phyloP scores from a whole-genome alignment of 768 basidiomycete genomes.

The Strobilomyces dryophilus region DNA sequence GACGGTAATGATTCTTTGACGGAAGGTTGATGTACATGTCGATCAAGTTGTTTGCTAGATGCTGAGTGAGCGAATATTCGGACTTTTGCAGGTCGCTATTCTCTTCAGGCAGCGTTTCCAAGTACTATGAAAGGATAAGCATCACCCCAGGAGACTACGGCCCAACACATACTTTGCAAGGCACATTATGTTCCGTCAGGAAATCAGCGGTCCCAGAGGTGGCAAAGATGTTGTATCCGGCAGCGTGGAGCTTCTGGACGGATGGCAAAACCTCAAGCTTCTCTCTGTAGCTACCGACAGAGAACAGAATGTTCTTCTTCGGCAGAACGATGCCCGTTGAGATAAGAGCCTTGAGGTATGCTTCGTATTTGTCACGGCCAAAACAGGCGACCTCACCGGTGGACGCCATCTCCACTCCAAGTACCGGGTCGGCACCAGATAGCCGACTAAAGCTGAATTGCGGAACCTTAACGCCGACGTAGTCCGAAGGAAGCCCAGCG shows the following conservation, averaged over 20 bases:
- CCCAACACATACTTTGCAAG: constrained; percentile 71
- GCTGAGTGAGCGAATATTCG: constrained; percentile 95
- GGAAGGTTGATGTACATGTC: constrained; percentile 99
- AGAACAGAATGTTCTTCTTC: constrained; percentile 97
- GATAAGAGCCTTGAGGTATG: constrained; percentile 94
- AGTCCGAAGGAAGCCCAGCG: constrained; percentile 79
- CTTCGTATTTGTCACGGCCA: constrained; percentile 96
- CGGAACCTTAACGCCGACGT: constrained; percentile 99
- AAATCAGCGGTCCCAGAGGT: constrained; percentile 98
- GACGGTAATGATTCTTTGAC: constrained; percentile 95
- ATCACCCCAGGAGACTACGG: neutral
- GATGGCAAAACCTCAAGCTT: constrained; percentile 95
- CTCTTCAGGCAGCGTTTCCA: constrained; percentile 80
- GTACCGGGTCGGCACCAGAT: constrained; percentile 94
- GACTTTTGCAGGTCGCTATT: constrained; percentile 82
- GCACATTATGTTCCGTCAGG: constrained; percentile 92
- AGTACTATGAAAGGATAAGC: constrained; percentile 51
- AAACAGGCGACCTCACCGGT: constrained; percentile 99
- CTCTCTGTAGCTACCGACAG: constrained; percentile 95
- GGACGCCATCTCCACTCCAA: constrained; percentile 99
- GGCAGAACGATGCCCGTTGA: constrained; percentile 94
- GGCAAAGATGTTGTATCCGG: constrained; percentile 95
- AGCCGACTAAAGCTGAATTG: constrained; percentile 98
- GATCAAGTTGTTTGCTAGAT: constrained; percentile 94
- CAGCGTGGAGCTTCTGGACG: constrained; percentile 89